phyloP scores from a whole-genome alignment of 1,139 yeast species.

The Saccharomyces uvarum region DNA sequence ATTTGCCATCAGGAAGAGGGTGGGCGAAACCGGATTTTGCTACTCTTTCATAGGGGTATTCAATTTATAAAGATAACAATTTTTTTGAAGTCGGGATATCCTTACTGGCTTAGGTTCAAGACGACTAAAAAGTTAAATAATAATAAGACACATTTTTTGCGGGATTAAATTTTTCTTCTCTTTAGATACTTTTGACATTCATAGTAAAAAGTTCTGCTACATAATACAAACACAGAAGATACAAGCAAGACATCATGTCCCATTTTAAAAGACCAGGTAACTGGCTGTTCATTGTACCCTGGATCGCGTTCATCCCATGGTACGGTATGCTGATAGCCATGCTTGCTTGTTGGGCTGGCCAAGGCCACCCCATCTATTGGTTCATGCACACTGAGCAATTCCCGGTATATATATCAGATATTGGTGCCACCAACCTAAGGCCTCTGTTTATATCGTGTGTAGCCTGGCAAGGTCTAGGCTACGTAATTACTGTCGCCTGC shows the following conservation, averaged over 20 bases:
- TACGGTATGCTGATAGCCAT: slow-evolving; percentile 73
- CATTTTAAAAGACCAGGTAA: slow-evolving; percentile 27
- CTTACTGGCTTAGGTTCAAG: background rate
- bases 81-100: background rate
- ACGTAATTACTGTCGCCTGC: slow-evolving; percentile 46
- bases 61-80: background rate
- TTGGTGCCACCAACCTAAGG: slow-evolving; percentile 78
- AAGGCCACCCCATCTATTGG: slow-evolving; percentile 66
- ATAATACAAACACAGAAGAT: background rate
- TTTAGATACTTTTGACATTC: background rate
- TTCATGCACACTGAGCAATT: slow-evolving; percentile 45
- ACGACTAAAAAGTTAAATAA: background rate
- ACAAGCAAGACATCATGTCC: background rate
- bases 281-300: slow-evolving; percentile 44
- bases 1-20: background rate
- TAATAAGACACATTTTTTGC: background rate
- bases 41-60: background rate
- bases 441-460: slow-evolving; percentile 79
- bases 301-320: slow-evolving; percentile 54
- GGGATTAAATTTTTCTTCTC: background rate
- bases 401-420: slow-evolving; percentile 72
- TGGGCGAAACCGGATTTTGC: background rate
- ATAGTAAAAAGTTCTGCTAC: background rate
- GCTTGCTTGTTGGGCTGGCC: slow-evolving; percentile 63
- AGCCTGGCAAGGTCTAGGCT: slow-evolving; percentile 71